These are phyloP conservation scores for Isabelozyma gotoi DNA, from an alignment of 805 yeast species.

Conservation along the genomic window DNA sequence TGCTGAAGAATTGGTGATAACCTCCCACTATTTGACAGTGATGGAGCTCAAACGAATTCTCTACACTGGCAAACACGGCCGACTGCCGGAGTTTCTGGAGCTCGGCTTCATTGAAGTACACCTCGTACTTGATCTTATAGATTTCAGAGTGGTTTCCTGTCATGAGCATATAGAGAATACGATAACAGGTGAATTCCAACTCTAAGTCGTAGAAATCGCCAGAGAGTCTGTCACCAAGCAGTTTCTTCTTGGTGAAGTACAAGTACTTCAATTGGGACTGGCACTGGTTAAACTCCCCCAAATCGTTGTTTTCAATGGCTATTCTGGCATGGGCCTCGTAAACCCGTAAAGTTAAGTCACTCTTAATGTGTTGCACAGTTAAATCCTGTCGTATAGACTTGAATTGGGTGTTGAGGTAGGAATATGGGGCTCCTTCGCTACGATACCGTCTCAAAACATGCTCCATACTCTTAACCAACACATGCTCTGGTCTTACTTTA, in stretches of 20 bases:
- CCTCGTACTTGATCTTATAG: constrained; percentile 34
- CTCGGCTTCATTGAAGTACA: background rate
- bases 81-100: background rate
- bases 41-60: constrained; percentile 8
- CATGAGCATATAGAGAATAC: constrained; percentile 70
- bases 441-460: constrained; percentile 53
- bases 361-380: constrained; percentile 84
- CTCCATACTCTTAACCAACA: constrained; percentile 58
- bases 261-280: constrained; percentile 74
- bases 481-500: constrained; percentile 68
- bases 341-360: constrained; percentile 71
- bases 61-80: background rate
- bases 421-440: constrained; percentile 50
- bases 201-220: constrained; percentile 19
- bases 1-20: constrained; percentile 53
- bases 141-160: constrained; percentile 66
- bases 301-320: constrained; percentile 79
- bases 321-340: constrained; percentile 85
- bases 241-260: constrained; percentile 44
- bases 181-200: constrained; percentile 70
- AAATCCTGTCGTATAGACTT: constrained; percentile 92
- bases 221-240: constrained; percentile 21
- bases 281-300: constrained; percentile 96
- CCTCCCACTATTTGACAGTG: constrained; percentile 34
- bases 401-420: constrained; percentile 83